Evolutionary conservation across 371 early-diverging fungal genomes (phyloP), one percentile per base, ranked within the genome.

Genomic region (Mucor piriformis): DNA sequence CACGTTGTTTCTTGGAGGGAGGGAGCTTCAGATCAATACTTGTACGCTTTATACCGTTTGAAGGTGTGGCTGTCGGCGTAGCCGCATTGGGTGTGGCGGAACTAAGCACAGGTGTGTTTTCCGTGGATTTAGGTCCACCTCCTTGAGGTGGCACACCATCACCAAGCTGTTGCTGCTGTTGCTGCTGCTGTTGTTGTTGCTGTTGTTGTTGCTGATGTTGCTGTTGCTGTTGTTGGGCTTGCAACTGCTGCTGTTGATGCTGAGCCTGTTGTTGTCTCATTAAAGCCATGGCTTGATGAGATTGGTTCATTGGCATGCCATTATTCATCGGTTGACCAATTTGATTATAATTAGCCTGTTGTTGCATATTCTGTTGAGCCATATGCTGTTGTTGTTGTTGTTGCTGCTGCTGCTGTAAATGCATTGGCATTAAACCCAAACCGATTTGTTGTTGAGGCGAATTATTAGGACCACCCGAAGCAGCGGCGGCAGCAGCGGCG

Each of bases 21-120:
- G 80, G 80, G 7, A 80, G 57, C 21, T 74, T 74, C 24, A 76
- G 43, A 59, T 80, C 80, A 37, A 80, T 74, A 37, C 72, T 76
- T 2, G 54, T 67, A 48, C 77, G 75, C 46, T 76, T 76, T 2
- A 74, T 67, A 38, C 64, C 60, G 33, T 49, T 48, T 1, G 59
- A 50, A 35, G 50, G 42, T 35, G 40, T 43, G 16, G 66, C 37
- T 1, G 29, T 29, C 5, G 25, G 6, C 13, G 53, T 15, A 15
- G 48, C 58, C 20, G 54, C 34, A 20, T 27, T 50, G 11, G 50
- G 15, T n/a, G 46, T 48, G 25, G 66, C 25, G 20, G 48, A 21
- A 1, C 48, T 34, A 25, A 57, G 47, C 1, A 48, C 35, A 25
- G 57, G 52, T 52, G 53, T 50, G 20, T 60, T 51, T 27, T 57